phyloP scores from a whole-genome alignment of 140 eudicot species.

The Ambrosia hybrid region DNA sequence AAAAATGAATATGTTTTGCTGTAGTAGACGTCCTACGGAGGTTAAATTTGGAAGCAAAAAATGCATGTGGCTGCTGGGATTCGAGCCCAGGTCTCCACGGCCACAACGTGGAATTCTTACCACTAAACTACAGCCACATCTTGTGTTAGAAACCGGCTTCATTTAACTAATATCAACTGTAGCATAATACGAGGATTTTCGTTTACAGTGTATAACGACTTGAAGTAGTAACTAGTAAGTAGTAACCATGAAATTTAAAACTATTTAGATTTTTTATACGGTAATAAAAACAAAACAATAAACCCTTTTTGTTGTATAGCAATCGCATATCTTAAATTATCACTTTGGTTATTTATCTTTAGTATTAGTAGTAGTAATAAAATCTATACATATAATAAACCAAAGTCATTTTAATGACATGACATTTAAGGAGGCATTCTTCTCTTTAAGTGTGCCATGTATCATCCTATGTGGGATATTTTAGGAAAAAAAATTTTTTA shows the following conservation, averaged over 20 bases:
- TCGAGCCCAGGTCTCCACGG: conserved; percentile 99
- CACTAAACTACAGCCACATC: conserved; percentile 97
- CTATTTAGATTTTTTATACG: neutral
- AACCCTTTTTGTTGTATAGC: neutral
- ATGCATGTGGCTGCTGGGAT: conserved; percentile 88
- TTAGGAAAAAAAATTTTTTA: too few relatives aligned
- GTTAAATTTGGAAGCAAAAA: neutral
- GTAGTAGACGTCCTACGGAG: neutral
- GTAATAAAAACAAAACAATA: neutral
- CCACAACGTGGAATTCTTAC: conserved; percentile 98
- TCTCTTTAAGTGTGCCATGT: too few relatives aligned
- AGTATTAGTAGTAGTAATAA: too few relatives aligned
- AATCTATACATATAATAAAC: too few relatives aligned
- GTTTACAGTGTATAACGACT: too few relatives aligned
- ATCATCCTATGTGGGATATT: too few relatives aligned
- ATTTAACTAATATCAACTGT: neutral
- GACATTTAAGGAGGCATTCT: too few relatives aligned
- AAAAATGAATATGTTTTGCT: neutral
- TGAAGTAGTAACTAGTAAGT: neutral
- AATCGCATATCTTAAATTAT: neutral
- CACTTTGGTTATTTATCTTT: neutral
- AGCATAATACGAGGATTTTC: neutral
- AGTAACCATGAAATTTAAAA: too few relatives aligned
- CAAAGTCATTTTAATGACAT: too few relatives aligned
- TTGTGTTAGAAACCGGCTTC: neutral